phyloP scores from a whole-genome alignment of 1,284 basidiomycete genomes.

The Grifola frondosa region DNA sequence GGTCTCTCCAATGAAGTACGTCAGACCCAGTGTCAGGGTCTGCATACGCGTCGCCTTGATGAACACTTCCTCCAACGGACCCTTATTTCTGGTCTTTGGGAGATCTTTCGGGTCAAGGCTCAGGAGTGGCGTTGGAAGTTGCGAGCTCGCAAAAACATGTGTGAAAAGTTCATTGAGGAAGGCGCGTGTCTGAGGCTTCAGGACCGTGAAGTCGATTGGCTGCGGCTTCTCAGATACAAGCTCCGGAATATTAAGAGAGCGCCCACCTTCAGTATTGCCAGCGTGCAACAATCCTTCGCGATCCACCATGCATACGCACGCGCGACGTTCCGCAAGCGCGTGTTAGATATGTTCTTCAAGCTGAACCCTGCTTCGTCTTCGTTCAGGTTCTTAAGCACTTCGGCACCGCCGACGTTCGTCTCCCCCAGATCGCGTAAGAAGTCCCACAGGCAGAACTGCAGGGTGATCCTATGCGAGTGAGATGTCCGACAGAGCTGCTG shows the following conservation, averaged over 20 bases:
- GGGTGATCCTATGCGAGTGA: slow-evolving; percentile 85
- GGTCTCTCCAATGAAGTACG: slow-evolving; percentile 61
- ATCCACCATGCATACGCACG: slow-evolving; percentile 84
- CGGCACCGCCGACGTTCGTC: slow-evolving; percentile 76
- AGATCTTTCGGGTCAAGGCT: slow-evolving; percentile 38
- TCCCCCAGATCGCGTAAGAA: slow-evolving; percentile 92
- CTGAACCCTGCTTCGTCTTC: slow-evolving; percentile 49
- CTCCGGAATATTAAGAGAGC: background rate
- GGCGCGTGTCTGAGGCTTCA: slow-evolving; percentile 59
- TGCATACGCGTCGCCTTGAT: slow-evolving; percentile 63
- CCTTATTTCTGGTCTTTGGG: slow-evolving; percentile 50
- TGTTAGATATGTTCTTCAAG: slow-evolving; percentile 56
- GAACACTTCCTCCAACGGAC: slow-evolving; percentile 71
- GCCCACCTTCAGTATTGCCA: slow-evolving; percentile 81
- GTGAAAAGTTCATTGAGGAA: slow-evolving; percentile 74
- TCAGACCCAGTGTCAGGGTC: slow-evolving; percentile 63
- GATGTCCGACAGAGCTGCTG: slow-evolving; percentile 74
- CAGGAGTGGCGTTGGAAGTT: slow-evolving; percentile 66
- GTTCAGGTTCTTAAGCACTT: slow-evolving; percentile 66
- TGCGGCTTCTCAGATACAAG: slow-evolving; percentile 28
- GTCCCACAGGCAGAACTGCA: slow-evolving; percentile 98
- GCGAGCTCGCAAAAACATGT: slow-evolving; percentile 70
- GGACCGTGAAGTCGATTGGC: slow-evolving; percentile 82
- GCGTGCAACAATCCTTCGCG: slow-evolving; percentile 67
- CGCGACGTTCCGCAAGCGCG: slow-evolving; percentile 65